A percentile compares a stretch with the other conserved stretches of the same genome.
Evolutionary conservation across 2,329 filamentous ascomycete species (phyloP).

Genomic region (Penicillium sclerotiorum): DNA sequence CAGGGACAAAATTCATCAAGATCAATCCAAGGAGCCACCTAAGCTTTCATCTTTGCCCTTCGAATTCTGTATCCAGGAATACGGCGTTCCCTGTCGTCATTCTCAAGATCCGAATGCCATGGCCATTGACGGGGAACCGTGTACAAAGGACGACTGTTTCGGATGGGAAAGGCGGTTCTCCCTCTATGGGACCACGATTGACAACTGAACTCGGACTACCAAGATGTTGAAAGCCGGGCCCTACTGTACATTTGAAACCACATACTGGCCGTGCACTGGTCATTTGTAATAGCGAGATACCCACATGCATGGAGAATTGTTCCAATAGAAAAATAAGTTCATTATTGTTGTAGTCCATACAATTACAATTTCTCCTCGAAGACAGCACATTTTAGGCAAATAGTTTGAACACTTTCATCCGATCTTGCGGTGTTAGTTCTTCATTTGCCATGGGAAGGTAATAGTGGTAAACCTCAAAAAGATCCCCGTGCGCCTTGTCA

Average conservation of each 20-base stretch:
- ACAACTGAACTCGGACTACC: no score
- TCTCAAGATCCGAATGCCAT: constrained; percentile 40
- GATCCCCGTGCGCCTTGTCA: not conserved
- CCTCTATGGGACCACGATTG: constrained; percentile 66
- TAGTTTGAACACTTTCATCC: not conserved
- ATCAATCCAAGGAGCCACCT: constrained; percentile 18
- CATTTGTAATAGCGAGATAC: no score
- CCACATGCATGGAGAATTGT: no score
- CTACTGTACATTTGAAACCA: no score
- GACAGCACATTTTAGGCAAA: not conserved
- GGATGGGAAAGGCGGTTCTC: constrained; percentile 66
- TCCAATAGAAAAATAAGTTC: no score
- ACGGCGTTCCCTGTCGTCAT: constrained; percentile 56
- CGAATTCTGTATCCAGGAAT: constrained; percentile 71
- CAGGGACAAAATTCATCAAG: constrained; percentile 26
- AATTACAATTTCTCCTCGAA: constrained; percentile 11
- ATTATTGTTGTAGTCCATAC: constrained; percentile 9
- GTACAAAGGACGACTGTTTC: constrained; percentile 45
- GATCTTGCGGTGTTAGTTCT: not conserved
- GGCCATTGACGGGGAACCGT: constrained; percentile 37
- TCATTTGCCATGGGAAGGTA: not conserved
- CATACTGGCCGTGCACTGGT: no score
- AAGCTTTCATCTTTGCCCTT: constrained; percentile 62
- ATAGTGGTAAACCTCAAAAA: constrained; percentile 4
- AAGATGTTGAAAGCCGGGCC: no score